phyloP scores from a whole-genome alignment of 768 basidiomycete species.

The Psilocybe sp. region DNA sequence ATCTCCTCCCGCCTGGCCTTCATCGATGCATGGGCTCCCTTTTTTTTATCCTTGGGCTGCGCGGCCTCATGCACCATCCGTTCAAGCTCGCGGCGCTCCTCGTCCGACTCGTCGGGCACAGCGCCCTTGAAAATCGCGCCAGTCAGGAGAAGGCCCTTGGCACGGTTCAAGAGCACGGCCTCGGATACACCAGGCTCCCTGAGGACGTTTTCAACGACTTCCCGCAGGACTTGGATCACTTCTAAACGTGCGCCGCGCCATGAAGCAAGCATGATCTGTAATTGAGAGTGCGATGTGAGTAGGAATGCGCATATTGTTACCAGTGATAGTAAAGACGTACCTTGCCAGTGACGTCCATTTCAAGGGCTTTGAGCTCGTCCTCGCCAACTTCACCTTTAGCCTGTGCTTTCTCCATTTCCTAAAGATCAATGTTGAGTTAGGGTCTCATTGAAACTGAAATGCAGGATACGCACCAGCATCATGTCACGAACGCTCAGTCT shows the following conservation, averaged over 20 bases:
- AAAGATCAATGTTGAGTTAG: constrained; percentile 6
- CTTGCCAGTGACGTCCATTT: constrained; percentile 93
- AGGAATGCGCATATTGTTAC: not conserved
- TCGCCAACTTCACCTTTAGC: constrained; percentile 86
- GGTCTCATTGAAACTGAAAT: not conserved
- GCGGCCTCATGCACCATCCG: constrained; percentile 32
- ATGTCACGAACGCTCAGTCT: constrained; percentile 74
- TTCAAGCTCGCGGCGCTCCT: constrained; percentile 92
- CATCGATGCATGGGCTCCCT: too few species aligned
- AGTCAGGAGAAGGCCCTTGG: constrained; percentile 86
- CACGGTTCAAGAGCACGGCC: constrained; percentile 69
- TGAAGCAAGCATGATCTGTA: constrained; percentile 88
- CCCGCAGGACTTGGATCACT: constrained; percentile 85
- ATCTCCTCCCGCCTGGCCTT: too few species aligned
- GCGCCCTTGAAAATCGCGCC: constrained; percentile 89
- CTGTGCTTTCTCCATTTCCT: constrained; percentile 91
- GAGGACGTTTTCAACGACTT: constrained; percentile 81
- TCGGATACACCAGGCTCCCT: constrained; percentile 78
- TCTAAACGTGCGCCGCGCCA: constrained; percentile 98
- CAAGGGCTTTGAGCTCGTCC: constrained; percentile 81
- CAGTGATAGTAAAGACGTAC: constrained; percentile 30
- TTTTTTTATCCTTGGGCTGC: too few species aligned
- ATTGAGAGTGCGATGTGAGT: not conserved
- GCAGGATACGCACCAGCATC: constrained; percentile 48
- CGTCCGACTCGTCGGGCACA: constrained; percentile 86